phyloP scores from a whole-genome alignment of 805 yeast species.

The Groenewaldozyma tartarivorans region DNA sequence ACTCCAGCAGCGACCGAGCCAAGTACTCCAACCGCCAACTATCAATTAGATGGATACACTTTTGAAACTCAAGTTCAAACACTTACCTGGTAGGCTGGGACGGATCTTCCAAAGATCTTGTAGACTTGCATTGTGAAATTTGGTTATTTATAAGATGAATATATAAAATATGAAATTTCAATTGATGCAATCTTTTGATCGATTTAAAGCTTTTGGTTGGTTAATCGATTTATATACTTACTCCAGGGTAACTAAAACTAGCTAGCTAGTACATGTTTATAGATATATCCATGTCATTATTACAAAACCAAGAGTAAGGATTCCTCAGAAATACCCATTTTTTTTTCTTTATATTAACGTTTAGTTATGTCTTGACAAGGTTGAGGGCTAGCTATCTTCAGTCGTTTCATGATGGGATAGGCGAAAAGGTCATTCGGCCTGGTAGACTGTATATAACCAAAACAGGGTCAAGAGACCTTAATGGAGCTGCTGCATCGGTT shows the following conservation, averaged over 20 bases:
- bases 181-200: no score
- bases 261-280: background rate
- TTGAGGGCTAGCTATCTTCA: constrained; percentile 24
- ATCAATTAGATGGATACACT: no score
- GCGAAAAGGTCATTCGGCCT: constrained; percentile 20
- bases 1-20: constrained; percentile 54
- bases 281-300: constrained; percentile 23
- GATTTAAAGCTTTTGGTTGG: no score
- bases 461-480: constrained; percentile 16
- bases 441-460: constrained; percentile 19
- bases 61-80: no score
- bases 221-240: no score
- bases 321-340: background rate
- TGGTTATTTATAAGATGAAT: background rate
- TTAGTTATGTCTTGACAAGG: constrained; percentile 22
- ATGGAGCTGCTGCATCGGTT: constrained; percentile 19
- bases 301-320: constrained; percentile 21
- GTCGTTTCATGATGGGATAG: constrained; percentile 21
- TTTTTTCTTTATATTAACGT: constrained; percentile 1
- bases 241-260: no score
- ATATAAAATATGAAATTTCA: no score
- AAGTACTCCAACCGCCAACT: constrained; percentile 75
- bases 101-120: constrained; percentile 71
- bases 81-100: constrained; percentile 69
- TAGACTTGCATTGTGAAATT: constrained; percentile 36